Evolutionary conservation across 2,329 filamentous ascomycete species (phyloP).

Genomic region (Cryoendolithus antarcticus): DNA sequence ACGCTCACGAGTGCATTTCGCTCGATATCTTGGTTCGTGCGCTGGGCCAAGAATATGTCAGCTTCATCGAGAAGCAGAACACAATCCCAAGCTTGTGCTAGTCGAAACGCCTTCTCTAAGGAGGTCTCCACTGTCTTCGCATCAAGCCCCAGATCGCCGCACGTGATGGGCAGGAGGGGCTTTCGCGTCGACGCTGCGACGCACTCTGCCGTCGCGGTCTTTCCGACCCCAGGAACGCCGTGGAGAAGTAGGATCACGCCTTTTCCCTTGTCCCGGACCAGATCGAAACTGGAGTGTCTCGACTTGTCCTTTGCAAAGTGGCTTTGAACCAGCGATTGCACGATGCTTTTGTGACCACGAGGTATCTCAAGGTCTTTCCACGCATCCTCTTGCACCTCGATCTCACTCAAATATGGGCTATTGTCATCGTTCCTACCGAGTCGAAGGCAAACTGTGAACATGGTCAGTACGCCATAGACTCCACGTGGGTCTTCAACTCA

Average conservation of each 20-base stretch:
- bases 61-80: constrained; percentile 46
- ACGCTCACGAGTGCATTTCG: constrained; percentile 25
- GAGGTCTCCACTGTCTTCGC: background rate
- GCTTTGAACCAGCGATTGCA: constrained; percentile 4
- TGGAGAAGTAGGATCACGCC: constrained; percentile 22
- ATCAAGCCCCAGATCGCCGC: constrained; percentile 3
- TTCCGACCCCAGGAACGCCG: constrained; percentile 22
- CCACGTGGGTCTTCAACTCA: background rate
- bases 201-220: constrained; percentile 27
- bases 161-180: constrained; percentile 25
- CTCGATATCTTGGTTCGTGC: constrained; percentile 20
- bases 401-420: background rate
- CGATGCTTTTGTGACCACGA: constrained; percentile 4
- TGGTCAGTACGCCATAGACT: background rate
- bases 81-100: constrained; percentile 40
- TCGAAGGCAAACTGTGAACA: too few species aligned
- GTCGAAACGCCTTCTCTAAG: constrained; percentile 20
- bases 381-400: background rate
- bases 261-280: constrained; percentile 19
- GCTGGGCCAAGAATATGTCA: constrained; percentile 47
- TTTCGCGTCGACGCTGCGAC: constrained; percentile 20
- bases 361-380: constrained; percentile 5
- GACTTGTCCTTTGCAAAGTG: constrained; percentile 9
- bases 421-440: background rate
- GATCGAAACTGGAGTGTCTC: background rate